Percentiles rank a stretch among this genome's conserved stretches.
Evolutionary conservation across 2,329 filamentous ascomycete genomes (phyloP).

Genomic region (Ceratocystis papillata): DNA sequence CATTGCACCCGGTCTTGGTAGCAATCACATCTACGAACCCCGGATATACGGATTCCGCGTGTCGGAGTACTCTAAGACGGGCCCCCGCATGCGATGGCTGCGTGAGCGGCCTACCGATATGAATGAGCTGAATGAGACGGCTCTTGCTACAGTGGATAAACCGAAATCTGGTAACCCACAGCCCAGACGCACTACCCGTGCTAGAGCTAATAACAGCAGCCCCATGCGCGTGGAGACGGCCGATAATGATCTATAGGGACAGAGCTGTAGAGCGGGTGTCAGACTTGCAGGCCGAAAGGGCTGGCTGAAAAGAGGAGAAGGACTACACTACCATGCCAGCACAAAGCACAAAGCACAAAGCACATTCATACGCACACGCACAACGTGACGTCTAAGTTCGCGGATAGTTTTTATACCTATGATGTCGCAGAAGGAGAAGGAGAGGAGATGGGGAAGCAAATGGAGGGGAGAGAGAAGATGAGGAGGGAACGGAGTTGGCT

Average conservation of each 20-base stretch:
- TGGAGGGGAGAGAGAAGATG: too few species aligned
- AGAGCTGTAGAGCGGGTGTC: too few species aligned
- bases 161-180: not conserved
- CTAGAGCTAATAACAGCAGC: slow-evolving; percentile 19
- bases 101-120: slow-evolving; percentile 72
- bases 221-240: slow-evolving; percentile 19
- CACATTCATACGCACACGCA: too few species aligned
- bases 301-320: slow-evolving; percentile 4
- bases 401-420: slow-evolving; percentile 12
- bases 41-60: slow-evolving; percentile 95
- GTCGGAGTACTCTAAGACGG: slow-evolving; percentile 76
- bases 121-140: slow-evolving; percentile 72
- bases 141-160: slow-evolving; percentile 37
- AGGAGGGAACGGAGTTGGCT: too few species aligned
- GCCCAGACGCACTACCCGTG: not conserved
- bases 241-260: slow-evolving; percentile 2
- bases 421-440: not conserved
- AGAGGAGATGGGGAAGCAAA: too few species aligned
- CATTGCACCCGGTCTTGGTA: slow-evolving; percentile 76
- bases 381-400: not conserved
- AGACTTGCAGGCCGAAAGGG: not conserved
- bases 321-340: not conserved
- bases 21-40: slow-evolving; percentile 78
- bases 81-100: slow-evolving; percentile 95
- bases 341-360: too few species aligned